Evolutionary conservation across 2,329 filamentous ascomycete genomes (phyloP).

Genomic region (Fusarium transvaalense): DNA sequence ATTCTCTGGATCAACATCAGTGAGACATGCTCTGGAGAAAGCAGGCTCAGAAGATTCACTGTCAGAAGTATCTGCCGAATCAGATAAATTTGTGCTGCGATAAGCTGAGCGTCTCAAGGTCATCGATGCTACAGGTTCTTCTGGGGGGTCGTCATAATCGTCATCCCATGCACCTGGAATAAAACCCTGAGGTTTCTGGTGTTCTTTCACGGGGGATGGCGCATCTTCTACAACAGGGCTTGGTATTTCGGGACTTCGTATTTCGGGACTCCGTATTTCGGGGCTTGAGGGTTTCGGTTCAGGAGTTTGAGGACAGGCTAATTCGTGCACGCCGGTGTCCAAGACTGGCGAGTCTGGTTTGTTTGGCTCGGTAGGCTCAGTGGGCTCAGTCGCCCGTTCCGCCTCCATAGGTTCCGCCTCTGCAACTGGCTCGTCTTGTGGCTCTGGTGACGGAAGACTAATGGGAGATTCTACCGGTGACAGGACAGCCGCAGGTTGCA

Average conservation of each 20-base stretch:
- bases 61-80: constrained; percentile 31
- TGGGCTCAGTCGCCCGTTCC: too few relatives aligned
- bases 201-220: not conserved
- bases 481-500: constrained; percentile 37
- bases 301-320: not conserved
- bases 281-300: constrained; percentile 3
- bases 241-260: constrained; percentile 4
- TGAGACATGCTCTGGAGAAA: constrained; percentile 45
- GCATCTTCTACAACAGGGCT: constrained; percentile 13
- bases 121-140: constrained; percentile 21
- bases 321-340: constrained; percentile 10
- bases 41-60: constrained; percentile 49
- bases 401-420: constrained; percentile 4
- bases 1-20: constrained; percentile 31
- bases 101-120: constrained; percentile 15
- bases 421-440: not conserved
- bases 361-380: not conserved
- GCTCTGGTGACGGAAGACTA: constrained; percentile 8
- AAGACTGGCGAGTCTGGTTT: not conserved
- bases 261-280: constrained; percentile 13
- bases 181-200: constrained; percentile 23
- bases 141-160: constrained; percentile 48
- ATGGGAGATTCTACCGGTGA: constrained; percentile 23
- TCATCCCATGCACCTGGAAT: constrained; percentile 69
- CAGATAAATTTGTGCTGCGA: constrained; percentile 18